Conservation (phyloP, 2,329 filamentous ascomycete genomes). For the Cercospora zeae-maydis region DNA sequence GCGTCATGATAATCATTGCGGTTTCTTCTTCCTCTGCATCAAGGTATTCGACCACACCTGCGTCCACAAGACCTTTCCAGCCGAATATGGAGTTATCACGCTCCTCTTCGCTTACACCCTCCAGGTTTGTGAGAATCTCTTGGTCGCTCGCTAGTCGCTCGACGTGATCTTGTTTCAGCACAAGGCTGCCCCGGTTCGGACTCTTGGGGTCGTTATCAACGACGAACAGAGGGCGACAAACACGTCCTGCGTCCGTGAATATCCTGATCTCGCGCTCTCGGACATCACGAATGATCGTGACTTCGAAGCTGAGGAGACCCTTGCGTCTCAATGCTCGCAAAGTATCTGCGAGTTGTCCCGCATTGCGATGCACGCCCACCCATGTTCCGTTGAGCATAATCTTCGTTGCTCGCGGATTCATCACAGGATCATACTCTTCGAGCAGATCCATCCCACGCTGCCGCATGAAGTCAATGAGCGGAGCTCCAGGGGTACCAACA, state of each 20-base stretch:
- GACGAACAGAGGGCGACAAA: conserved; percentile 90
- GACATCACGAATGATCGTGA: conserved; percentile 92
- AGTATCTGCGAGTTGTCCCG: conserved; percentile 70
- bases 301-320: conserved; percentile 82
- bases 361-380: conserved; percentile 92
- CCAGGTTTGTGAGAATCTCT: conserved; percentile 46
- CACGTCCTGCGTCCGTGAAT: conserved; percentile 92
- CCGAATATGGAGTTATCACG: conserved; percentile 64
- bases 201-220: conserved; percentile 81
- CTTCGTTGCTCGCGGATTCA: conserved; percentile 88
- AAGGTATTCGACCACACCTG: conserved; percentile 89
- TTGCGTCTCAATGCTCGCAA: conserved; percentile 52
- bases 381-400: conserved; percentile 97
- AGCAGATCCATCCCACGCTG: conserved; percentile 93
- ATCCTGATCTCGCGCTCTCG: conserved; percentile 97
- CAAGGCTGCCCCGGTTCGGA: conserved; percentile 69
- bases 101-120: conserved; percentile 55
- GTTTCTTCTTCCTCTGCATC: conserved; percentile 98
- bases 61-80: conserved; percentile 80
- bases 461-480: conserved; percentile 93
- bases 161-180: conserved; percentile 82
- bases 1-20: conserved; percentile 98
- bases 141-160: conserved; percentile 70
- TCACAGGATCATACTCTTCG: conserved; percentile 71
- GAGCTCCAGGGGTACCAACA: conserved; percentile 85